A percentile compares a stretch with the other conserved stretches of the same genome.
Conservation (phyloP, 169 alveolate species). For the Cryptosporidium andersoni region DNA sequence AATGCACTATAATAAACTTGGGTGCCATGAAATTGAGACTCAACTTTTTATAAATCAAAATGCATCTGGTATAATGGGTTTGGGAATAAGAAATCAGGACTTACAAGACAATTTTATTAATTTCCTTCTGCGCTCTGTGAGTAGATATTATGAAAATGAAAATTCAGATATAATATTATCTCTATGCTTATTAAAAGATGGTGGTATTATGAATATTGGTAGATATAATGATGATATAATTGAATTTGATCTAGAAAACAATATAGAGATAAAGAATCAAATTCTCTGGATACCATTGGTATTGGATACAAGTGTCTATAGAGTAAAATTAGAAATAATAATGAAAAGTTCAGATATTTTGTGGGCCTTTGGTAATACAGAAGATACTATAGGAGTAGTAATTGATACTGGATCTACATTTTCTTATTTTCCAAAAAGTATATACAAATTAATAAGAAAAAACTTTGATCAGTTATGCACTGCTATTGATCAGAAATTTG, state of each 20-base stretch:
- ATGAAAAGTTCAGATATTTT: neutral
- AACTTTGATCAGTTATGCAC: conserved; percentile 21
- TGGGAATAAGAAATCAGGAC: conserved; percentile 42
- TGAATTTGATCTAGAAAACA: neutral
- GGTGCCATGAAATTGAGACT: conserved; percentile 76
- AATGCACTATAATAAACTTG: conserved; percentile 57
- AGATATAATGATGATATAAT: conserved; percentile 22
- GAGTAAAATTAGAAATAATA: conserved; percentile 9
- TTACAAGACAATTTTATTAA: conserved; percentile 1
- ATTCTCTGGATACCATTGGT: conserved; percentile 44
- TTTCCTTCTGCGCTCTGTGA: neutral
- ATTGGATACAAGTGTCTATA: conserved; percentile 16
- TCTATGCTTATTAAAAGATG: conserved; percentile 14
- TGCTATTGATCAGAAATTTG: neutral
- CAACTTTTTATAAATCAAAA: conserved; percentile 70
- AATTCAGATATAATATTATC: conserved; percentile 25
- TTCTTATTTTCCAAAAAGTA: conserved; percentile 18
- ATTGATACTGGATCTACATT: conserved; percentile 65
- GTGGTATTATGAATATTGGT: conserved; percentile 59
- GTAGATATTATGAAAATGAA: neutral
- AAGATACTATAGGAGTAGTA: conserved; percentile 4
- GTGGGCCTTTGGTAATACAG: conserved; percentile 1
- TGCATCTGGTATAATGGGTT: conserved; percentile 76
- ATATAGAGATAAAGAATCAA: neutral
- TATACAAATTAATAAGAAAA: neutral